Percentiles rank a stretch among this genome's conserved stretches.
phyloP scores from a whole-genome alignment of 1,284 basidiomycete genomes.

The Termitomyces sp. region DNA sequence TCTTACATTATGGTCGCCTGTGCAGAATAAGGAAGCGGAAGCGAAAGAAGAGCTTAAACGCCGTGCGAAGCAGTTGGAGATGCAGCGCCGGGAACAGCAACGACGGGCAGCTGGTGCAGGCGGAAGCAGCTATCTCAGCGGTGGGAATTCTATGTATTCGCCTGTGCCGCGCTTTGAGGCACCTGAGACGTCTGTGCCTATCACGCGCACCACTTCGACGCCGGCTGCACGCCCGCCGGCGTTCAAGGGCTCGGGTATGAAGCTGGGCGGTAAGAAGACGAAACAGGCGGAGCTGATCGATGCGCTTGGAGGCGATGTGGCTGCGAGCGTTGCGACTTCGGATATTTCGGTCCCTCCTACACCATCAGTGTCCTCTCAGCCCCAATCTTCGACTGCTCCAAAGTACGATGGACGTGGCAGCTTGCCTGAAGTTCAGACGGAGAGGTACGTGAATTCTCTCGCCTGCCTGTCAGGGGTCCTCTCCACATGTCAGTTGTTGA shows the following conservation, averaged over 20 bases:
- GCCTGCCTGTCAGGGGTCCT: background rate
- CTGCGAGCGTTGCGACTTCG: slow-evolving; percentile 40
- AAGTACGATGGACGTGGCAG: slow-evolving; percentile 47
- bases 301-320: slow-evolving; percentile 77
- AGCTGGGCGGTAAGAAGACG: slow-evolving; percentile 91
- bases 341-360: slow-evolving; percentile 57
- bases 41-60: slow-evolving; percentile 99
- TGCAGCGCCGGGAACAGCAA: slow-evolving; percentile 94
- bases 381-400: slow-evolving; percentile 40
- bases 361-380: slow-evolving; percentile 41
- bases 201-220: slow-evolving; percentile 45
- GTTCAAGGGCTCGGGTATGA: slow-evolving; percentile 97
- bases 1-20: background rate
- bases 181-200: slow-evolving; percentile 37
- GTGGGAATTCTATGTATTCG: slow-evolving; percentile 63
- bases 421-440: slow-evolving; percentile 72
- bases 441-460: slow-evolving; percentile 49
- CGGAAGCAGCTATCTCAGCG: slow-evolving; percentile 54
- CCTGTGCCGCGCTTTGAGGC: slow-evolving; percentile 63
- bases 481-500: background rate
- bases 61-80: slow-evolving; percentile 95
- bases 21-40: slow-evolving; percentile 96
- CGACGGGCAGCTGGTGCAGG: slow-evolving; percentile 56
- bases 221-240: slow-evolving; percentile 58
- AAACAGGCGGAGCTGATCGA: slow-evolving; percentile 85